Percentiles rank a stretch among this genome's conserved stretches.
These are phyloP conservation scores for Nigrospora oryzae DNA, from an alignment of 2,329 filamentous ascomycete genomes.

Conservation along the genomic window DNA sequence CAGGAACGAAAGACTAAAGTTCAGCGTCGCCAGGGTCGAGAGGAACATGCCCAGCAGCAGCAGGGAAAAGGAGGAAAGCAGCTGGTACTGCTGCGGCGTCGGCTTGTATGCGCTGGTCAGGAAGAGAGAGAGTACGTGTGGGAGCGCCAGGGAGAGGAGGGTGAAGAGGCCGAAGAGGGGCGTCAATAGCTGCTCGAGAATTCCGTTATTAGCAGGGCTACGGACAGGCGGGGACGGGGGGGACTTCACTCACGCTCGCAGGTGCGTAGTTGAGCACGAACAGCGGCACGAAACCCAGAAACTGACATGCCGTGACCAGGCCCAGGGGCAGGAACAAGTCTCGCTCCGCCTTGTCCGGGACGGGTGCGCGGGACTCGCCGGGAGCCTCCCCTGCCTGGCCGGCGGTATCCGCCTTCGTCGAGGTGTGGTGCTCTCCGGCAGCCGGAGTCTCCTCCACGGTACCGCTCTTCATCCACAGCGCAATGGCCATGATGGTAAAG, in stretches of 20 bases:
- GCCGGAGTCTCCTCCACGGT: constrained; percentile 21
- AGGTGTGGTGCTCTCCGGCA: constrained; percentile 6
- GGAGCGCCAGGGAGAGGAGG: constrained; percentile 44
- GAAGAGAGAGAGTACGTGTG: constrained; percentile 45
- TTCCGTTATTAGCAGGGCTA: background rate
- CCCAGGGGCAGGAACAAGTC: constrained; percentile 65
- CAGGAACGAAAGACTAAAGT: constrained; percentile 85
- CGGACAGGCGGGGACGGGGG: background rate
- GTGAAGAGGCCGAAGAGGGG: constrained; percentile 51
- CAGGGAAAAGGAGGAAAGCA: constrained; percentile 88
- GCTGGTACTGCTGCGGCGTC: constrained; percentile 61
- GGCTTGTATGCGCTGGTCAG: constrained; percentile 43
- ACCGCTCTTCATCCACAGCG: constrained; percentile 87
- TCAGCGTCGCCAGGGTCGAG: constrained; percentile 86
- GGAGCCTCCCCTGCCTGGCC: constrained; percentile 5
- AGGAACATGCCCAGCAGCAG: constrained; percentile 86
- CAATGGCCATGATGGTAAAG: constrained; percentile 92
- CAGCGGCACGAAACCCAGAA: constrained; percentile 70
- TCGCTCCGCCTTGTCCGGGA: constrained; percentile 40
- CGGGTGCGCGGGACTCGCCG: constrained; percentile 2
- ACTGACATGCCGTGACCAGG: constrained; percentile 65
- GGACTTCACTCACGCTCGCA: constrained; percentile 45
- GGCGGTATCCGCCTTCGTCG: constrained; percentile 6
- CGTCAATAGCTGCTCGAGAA: constrained; percentile 43
- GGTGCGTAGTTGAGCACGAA: constrained; percentile 77